A percentile compares a stretch with the other conserved stretches of the same genome.
Evolutionary conservation across 1,284 basidiomycete species (phyloP).

Genomic region (Polyporus tsugae): DNA sequence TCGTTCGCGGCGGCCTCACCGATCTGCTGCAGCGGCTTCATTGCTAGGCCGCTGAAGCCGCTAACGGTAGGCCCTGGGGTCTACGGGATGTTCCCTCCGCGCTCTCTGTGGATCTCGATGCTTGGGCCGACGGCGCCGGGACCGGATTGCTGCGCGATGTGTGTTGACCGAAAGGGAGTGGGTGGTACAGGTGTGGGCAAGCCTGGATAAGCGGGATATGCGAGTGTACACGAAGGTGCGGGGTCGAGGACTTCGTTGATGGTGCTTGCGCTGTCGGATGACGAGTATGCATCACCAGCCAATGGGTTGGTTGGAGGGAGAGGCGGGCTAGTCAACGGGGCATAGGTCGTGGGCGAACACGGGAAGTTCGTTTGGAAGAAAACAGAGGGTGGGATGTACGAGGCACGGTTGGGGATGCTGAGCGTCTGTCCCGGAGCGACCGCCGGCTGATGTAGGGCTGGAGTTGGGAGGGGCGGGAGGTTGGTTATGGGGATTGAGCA

Average conservation of each 20-base stretch:
- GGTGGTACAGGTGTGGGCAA: conserved; percentile 53
- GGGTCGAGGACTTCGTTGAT: conserved; percentile 30
- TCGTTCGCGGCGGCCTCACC: conserved; percentile 8
- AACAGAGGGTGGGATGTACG: conserved; percentile 50
- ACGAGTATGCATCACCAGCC: conserved; percentile 24
- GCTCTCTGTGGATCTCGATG: conserved; percentile 69
- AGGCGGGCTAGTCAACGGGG: conserved; percentile 45
- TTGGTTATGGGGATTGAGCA: conserved; percentile 45
- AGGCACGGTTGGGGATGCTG: conserved; percentile 33
- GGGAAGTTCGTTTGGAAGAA: conserved; percentile 48
- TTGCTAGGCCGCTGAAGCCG: conserved; percentile 34
- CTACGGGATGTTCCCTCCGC: conserved; percentile 49
- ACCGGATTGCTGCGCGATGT: conserved; percentile 53
- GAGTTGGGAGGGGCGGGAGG: conserved; percentile 38
- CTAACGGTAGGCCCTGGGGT: conserved; percentile 64
- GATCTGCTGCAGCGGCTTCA: conserved; percentile 25
- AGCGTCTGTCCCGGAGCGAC: conserved; percentile 30
- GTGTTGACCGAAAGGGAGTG: conserved; percentile 63
- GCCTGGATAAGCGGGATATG: conserved; percentile 71
- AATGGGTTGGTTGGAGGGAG: conserved; percentile 28
- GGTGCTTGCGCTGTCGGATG: conserved; percentile 36
- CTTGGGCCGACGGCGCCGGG: conserved; percentile 60
- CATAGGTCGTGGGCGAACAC: conserved; percentile 59
- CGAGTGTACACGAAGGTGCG: conserved; percentile 62
- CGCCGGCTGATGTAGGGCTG: conserved; percentile 29